Evolutionary conservation across 208 protist species (phyloP).

Genomic region (Crithidia brevicula): DNA sequence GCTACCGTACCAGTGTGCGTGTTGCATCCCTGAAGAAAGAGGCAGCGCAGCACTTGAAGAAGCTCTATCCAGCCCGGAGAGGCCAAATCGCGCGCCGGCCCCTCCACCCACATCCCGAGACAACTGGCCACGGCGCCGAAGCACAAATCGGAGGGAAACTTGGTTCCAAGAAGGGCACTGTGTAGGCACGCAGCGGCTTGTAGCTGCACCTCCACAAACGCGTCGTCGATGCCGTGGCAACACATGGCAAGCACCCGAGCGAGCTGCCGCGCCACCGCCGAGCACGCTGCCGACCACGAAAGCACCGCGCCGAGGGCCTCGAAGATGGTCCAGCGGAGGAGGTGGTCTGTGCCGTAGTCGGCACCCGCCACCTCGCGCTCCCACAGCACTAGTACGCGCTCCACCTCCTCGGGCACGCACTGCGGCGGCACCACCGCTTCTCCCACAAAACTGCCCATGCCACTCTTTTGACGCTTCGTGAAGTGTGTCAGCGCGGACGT

Average conservation of each 20-base stretch:
- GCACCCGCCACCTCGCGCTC: conserved; percentile 31
- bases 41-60: conserved; percentile 48
- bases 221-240: conserved; percentile 73
- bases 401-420: conserved; percentile 21
- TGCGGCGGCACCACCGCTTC: not conserved
- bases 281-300: conserved; percentile 10
- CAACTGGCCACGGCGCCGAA: conserved; percentile 49
- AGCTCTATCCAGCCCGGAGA: conserved; percentile 63
- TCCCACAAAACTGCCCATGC: not conserved
- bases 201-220: conserved; percentile 74
- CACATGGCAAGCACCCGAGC: conserved; percentile 43
- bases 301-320: conserved; percentile 37
- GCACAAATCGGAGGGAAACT: conserved; percentile 39
- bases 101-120: conserved; percentile 56
- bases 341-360: conserved; percentile 36
- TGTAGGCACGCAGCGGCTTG: conserved; percentile 47
- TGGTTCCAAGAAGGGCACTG: conserved; percentile 13
- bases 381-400: conserved; percentile 27
- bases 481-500: not conserved
- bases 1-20: too few species aligned
- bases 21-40: conserved; percentile 34
- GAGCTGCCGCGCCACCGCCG: conserved; percentile 39
- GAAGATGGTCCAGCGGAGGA: conserved; percentile 47
- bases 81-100: conserved; percentile 23
- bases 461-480: not conserved